phyloP scores from a whole-genome alignment of 2,329 filamentous ascomycete genomes.

The Fusarium avenaceum region DNA sequence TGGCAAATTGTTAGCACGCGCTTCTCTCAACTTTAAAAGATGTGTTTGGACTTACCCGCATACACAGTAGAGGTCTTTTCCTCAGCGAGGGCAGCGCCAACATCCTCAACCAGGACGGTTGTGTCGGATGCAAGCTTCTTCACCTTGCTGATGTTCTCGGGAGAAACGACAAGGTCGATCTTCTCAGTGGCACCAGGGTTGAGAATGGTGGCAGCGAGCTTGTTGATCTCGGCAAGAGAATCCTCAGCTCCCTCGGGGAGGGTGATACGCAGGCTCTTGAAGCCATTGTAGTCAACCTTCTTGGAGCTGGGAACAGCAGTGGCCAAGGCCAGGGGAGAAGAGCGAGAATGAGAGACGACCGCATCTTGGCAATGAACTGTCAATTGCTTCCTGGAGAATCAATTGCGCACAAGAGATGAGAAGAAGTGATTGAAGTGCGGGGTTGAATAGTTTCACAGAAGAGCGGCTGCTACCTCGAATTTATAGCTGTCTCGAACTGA shows the following conservation, averaged over 20 bases:
- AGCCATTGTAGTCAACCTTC: slow-evolving; percentile 40
- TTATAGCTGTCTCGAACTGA: slow-evolving; percentile 12
- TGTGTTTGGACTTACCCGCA: slow-evolving; percentile 7
- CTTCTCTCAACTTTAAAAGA: neutral
- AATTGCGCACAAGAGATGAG: slow-evolving; percentile 2
- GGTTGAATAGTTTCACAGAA: neutral
- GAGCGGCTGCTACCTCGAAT: neutral
- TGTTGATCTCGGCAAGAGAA: slow-evolving; percentile 24
- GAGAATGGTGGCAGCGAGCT: slow-evolving; percentile 34
- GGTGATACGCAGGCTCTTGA: slow-evolving; percentile 39
- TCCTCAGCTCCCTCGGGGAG: slow-evolving; percentile 25
- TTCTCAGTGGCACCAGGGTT: slow-evolving; percentile 32
- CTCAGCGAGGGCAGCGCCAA: slow-evolving; percentile 31
- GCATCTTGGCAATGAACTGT: slow-evolving; percentile 21
- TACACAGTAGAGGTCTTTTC: slow-evolving; percentile 29
- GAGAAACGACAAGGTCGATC: slow-evolving; percentile 34
- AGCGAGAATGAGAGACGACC: slow-evolving; percentile 16
- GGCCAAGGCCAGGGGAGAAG: slow-evolving; percentile 27
- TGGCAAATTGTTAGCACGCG: neutral
- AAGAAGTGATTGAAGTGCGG: slow-evolving; percentile 19
- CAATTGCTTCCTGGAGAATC: neutral
- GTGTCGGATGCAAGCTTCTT: slow-evolving; percentile 25
- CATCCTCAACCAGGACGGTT: slow-evolving; percentile 38
- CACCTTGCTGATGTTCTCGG: slow-evolving; percentile 34
- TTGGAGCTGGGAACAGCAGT: slow-evolving; percentile 34